These are phyloP conservation scores for Nicotiana sylvestris DNA, from an alignment of 257 asterid genomes.

Conservation along the genomic window DNA sequence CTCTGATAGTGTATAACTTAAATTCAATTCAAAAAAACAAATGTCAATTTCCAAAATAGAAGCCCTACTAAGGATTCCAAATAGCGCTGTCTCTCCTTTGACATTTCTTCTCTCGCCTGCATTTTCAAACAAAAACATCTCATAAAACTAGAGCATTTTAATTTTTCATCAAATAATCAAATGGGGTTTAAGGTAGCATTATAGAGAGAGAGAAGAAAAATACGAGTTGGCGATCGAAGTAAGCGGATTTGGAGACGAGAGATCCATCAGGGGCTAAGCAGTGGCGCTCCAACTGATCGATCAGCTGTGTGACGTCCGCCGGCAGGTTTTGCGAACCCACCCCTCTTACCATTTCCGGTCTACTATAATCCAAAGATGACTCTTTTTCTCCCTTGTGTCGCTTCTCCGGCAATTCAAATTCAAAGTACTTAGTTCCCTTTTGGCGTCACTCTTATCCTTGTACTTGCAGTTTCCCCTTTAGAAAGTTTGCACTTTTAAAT, in stretches of 20 bases:
- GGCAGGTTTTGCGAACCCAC: conserved; percentile 56
- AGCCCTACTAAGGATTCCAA: conserved; percentile 70
- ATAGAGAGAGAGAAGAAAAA: conserved; percentile 1
- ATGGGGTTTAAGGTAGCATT: neutral
- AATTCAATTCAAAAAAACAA: neutral
- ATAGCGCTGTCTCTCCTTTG: conserved; percentile 91
- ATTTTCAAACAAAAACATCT: conserved; percentile 1
- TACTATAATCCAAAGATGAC: too few relatives aligned
- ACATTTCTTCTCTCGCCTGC: conserved; percentile 98
- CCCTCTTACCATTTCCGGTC: conserved; percentile 27
- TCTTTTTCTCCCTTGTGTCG: too few relatives aligned
- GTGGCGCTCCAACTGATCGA: conserved; percentile 93
- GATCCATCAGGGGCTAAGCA: conserved; percentile 97
- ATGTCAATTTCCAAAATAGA: conserved; percentile 9
- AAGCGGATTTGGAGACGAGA: conserved; percentile 83
- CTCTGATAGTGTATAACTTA: too few relatives aligned
- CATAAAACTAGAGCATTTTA: neutral
- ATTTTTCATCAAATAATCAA: neutral
- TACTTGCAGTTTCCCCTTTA: too few relatives aligned
- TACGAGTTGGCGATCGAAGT: conserved; percentile 80
- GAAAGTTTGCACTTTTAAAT: too few relatives aligned
- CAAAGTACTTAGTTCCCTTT: too few relatives aligned
- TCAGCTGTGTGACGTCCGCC: conserved; percentile 63
- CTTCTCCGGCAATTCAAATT: too few relatives aligned
- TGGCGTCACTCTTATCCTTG: too few relatives aligned